Evolutionary conservation across 495 filamentous ascomycete species (phyloP).

Genomic region (Massariosphaeria phaeospora): DNA sequence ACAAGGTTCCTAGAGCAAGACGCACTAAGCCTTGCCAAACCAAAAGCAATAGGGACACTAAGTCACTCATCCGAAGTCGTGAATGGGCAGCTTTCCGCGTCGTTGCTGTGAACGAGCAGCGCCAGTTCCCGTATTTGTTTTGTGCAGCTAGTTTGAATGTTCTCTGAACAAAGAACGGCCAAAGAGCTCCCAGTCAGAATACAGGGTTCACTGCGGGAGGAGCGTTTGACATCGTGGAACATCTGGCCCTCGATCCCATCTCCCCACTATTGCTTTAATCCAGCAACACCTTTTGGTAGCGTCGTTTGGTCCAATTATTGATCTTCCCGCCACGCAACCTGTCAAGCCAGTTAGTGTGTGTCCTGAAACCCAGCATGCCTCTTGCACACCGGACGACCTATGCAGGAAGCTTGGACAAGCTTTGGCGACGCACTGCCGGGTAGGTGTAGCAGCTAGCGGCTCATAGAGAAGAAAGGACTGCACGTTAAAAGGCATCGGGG

Average conservation of each 20-base stretch:
- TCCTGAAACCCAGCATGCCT: conserved; percentile 21
- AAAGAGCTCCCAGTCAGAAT: conserved; percentile 14
- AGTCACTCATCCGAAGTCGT: not conserved
- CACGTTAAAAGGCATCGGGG: conserved; percentile 7
- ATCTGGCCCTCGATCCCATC: conserved; percentile 27
- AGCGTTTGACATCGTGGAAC: conserved; percentile 30
- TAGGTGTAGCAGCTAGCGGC: conserved; percentile 27
- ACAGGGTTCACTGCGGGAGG: conserved; percentile 27
- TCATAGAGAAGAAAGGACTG: conserved; percentile 11
- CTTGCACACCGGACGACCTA: conserved; percentile 20
- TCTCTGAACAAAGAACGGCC: conserved; percentile 2
- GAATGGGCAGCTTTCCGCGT: conserved; percentile 3
- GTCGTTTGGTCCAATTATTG: conserved; percentile 13
- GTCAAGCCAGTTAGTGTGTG: conserved; percentile 14
- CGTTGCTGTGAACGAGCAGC: conserved; percentile 7
- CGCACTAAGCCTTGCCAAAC: conserved; percentile 1
- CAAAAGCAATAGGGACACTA: not conserved
- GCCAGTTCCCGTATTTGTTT: conserved; percentile 10
- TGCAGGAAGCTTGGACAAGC: conserved; percentile 26
- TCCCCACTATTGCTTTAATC: conserved; percentile 15
- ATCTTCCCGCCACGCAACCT: not conserved
- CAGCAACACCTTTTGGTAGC: conserved; percentile 1
- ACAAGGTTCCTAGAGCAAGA: not conserved
- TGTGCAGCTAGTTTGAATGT: conserved; percentile 1
- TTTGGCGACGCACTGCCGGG: conserved; percentile 30